phyloP scores from a whole-genome alignment of 169 alveolate genomes.

The Plasmodium malariae region DNA sequence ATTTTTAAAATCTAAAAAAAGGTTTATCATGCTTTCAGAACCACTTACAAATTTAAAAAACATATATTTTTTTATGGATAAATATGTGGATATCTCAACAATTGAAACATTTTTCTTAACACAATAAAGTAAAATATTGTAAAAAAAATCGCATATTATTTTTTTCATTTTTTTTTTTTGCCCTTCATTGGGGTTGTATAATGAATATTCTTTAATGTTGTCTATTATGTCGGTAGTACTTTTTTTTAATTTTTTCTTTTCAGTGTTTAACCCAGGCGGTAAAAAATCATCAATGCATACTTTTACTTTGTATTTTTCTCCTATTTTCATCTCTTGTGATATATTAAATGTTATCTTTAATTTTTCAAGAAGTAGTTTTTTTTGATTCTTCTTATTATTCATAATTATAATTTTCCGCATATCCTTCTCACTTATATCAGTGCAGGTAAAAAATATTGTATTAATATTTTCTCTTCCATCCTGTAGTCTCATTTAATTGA shows the following conservation, averaged over 20 bases:
- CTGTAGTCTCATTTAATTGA: not conserved
- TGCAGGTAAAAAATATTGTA: not conserved
- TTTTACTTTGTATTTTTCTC: not conserved
- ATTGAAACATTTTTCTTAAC: slow-evolving; percentile 32
- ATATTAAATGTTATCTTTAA: slow-evolving; percentile 28
- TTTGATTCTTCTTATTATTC: slow-evolving; percentile 33
- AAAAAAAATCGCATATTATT: slow-evolving; percentile 29
- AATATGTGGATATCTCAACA: slow-evolving; percentile 43
- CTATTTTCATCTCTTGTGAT: not conserved
- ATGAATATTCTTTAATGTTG: not conserved
- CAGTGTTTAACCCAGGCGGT: slow-evolving; percentile 38
- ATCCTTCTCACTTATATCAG: slow-evolving; percentile 28
- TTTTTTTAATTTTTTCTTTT: not conserved
- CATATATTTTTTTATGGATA: slow-evolving; percentile 40
- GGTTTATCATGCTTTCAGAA: slow-evolving; percentile 12
- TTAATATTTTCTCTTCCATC: not conserved
- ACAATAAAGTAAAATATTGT: slow-evolving; percentile 32
- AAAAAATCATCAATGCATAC: slow-evolving; percentile 26
- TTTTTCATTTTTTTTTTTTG: slow-evolving; percentile 48
- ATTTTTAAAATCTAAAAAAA: slow-evolving; percentile 53
- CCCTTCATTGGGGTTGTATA: slow-evolving; percentile 1
- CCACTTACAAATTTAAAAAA: slow-evolving; percentile 36
- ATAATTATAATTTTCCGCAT: slow-evolving; percentile 64
- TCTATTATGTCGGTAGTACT: not conserved
- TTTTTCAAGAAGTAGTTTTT: not conserved